Conservation (phyloP, 192 early-diverging fungal genomes). For the Coemansia sp. region DNA sequence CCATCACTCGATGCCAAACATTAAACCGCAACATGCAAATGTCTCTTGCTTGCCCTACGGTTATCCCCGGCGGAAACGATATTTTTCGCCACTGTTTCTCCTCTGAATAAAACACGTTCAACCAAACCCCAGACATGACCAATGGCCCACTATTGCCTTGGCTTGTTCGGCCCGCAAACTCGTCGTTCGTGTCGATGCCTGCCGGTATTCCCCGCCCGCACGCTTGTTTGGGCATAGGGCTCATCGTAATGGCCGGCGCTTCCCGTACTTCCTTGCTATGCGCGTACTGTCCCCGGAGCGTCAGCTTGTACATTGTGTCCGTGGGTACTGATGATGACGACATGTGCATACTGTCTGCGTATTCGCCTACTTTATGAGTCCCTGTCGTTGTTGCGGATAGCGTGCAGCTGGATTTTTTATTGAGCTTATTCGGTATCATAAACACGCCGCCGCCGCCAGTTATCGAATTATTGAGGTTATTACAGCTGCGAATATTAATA, state of each 20-base stretch:
- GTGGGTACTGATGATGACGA: conserved; percentile 15
- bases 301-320: conserved; percentile 26
- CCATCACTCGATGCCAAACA: conserved; percentile 45
- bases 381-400: conserved; percentile 4
- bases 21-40: conserved; percentile 54
- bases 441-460: background rate
- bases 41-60: conserved; percentile 50
- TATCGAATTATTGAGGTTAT: background rate
- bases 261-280: background rate
- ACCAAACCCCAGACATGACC: conserved; percentile 4
- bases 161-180: background rate
- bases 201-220: background rate
- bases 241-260: background rate
- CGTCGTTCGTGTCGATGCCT: conserved; percentile 5
- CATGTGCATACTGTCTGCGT: background rate
- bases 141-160: background rate
- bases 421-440: conserved; percentile 1
- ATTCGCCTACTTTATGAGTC: background rate
- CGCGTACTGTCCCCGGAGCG: conserved; percentile 13
- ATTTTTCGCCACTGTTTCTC: conserved; percentile 31
- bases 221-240: background rate
- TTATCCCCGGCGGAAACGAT: conserved; percentile 42
- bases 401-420: conserved; percentile 27
- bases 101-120: conserved; percentile 42
- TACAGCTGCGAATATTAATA: conserved; percentile 27